Evolutionary conservation across 2,329 filamentous ascomycete species (phyloP).

Genomic region (Stachybotrys chlorohalonatus): DNA sequence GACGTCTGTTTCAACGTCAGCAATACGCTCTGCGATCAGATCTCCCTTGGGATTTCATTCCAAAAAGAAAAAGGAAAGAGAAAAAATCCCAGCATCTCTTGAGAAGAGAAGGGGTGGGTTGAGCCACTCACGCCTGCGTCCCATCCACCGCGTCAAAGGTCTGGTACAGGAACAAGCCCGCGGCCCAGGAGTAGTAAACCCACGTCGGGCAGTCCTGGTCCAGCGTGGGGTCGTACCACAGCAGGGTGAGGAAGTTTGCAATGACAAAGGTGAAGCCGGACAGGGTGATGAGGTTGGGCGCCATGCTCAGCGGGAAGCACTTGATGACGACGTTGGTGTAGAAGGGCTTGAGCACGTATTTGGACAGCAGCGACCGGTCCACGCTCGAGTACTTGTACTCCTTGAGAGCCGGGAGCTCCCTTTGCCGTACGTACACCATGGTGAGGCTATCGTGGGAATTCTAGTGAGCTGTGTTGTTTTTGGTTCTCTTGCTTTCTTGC

Average conservation of each 20-base stretch:
- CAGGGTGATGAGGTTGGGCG: conserved; percentile 78
- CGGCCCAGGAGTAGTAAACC: conserved; percentile 90
- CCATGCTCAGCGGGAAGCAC: conserved; percentile 93
- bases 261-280: conserved; percentile 87
- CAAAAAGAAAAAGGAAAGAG: background rate
- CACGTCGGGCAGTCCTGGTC: conserved; percentile 89
- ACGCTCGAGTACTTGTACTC: conserved; percentile 94
- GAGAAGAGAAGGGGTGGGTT: background rate
- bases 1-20: conserved; percentile 44
- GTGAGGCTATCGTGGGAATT: background rate
- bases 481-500: background rate
- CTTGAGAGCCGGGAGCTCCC: conserved; percentile 78
- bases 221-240: conserved; percentile 93
- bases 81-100: background rate
- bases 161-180: conserved; percentile 91
- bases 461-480: background rate
- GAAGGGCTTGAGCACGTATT: conserved; percentile 94
- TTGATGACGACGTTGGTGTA: conserved; percentile 93
- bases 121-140: conserved; percentile 66
- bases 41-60: background rate
- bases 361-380: conserved; percentile 82
- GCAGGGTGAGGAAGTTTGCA: conserved; percentile 77
- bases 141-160: conserved; percentile 98
- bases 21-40: background rate
- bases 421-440: conserved; percentile 95